These are phyloP conservation scores for Vitis rotundifolia DNA, from an alignment of 164 flowering plant genomes.

Conservation along the genomic window DNA sequence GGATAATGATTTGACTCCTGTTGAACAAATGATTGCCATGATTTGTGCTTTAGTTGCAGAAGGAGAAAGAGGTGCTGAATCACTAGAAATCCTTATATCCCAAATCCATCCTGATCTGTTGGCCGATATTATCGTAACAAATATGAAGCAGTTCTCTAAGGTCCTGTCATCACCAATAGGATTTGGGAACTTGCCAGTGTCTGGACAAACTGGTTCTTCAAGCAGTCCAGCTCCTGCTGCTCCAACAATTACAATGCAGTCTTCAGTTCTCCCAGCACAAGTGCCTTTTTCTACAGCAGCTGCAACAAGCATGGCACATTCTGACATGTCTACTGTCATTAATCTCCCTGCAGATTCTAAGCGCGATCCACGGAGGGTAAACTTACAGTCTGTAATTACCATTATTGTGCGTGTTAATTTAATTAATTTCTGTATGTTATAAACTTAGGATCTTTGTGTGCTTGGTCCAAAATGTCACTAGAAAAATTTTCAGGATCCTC, in stretches of 20 bases:
- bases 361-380: slow-evolving; percentile 96
- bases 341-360: slow-evolving; percentile 58
- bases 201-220: slow-evolving; percentile 30
- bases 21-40: slow-evolving; percentile 93
- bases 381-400: not conserved
- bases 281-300: slow-evolving; percentile 31
- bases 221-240: slow-evolving; percentile 30
- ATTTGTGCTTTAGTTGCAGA: slow-evolving; percentile 95
- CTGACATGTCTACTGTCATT: slow-evolving; percentile 36
- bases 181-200: slow-evolving; percentile 38
- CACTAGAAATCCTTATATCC: slow-evolving; percentile 84
- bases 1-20: slow-evolving; percentile 67
- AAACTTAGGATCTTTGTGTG: not conserved
- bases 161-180: slow-evolving; percentile 54
- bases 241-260: slow-evolving; percentile 32
- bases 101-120: slow-evolving; percentile 85
- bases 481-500: slow-evolving; percentile 76
- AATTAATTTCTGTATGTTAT: not conserved
- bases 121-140: slow-evolving; percentile 96
- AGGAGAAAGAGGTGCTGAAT: slow-evolving; percentile 95
- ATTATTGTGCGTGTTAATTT: not conserved
- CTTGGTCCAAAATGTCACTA: not conserved
- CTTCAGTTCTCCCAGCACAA: slow-evolving; percentile 37
- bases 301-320: slow-evolving; percentile 25
- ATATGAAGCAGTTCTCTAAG: slow-evolving; percentile 90